Conservation (phyloP, 2,329 filamentous ascomycete genomes). For the Pestalotiopsis sp. region DNA sequence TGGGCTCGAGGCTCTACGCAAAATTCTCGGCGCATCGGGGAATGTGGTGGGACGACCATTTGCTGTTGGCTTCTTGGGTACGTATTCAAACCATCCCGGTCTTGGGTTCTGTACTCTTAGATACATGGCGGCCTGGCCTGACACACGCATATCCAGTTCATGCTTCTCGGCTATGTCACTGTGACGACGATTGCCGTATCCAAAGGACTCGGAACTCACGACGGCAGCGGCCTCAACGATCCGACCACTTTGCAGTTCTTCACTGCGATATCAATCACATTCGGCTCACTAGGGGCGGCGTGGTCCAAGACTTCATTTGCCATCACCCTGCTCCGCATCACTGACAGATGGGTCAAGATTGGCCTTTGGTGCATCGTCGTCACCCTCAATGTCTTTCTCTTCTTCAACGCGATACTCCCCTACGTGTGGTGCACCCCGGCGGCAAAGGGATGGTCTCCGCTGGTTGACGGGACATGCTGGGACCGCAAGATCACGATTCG, state of each 20-base stretch:
- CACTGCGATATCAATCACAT: background rate
- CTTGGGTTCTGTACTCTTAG: background rate
- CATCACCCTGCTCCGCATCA: conserved; percentile 32
- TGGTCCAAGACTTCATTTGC: conserved; percentile 37
- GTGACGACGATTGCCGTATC: background rate
- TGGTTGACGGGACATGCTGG: background rate
- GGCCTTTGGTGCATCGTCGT: conserved; percentile 31
- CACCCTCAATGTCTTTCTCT: conserved; percentile 15
- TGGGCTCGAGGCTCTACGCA: conserved; percentile 1
- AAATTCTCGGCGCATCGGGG: conserved; percentile 7
- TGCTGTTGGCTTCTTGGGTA: conserved; percentile 10
- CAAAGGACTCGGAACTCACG: conserved; percentile 7
- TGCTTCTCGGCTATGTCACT: conserved; percentile 4
- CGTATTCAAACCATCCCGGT: background rate
- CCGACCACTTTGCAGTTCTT: conserved; percentile 1
- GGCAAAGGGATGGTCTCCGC: background rate
- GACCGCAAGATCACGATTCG: background rate
- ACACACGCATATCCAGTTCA: background rate
- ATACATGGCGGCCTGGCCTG: background rate
- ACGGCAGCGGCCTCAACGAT: conserved; percentile 8
- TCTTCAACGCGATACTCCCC: conserved; percentile 9
- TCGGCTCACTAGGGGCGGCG: conserved; percentile 22
- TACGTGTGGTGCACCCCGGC: conserved; percentile 11
- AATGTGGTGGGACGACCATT: conserved; percentile 14
- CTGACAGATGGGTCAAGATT: conserved; percentile 22